Percentiles rank a stretch among this genome's conserved stretches.
Conservation (phyloP, 345 rosid genomes). For the Lepidium sativum region DNA sequence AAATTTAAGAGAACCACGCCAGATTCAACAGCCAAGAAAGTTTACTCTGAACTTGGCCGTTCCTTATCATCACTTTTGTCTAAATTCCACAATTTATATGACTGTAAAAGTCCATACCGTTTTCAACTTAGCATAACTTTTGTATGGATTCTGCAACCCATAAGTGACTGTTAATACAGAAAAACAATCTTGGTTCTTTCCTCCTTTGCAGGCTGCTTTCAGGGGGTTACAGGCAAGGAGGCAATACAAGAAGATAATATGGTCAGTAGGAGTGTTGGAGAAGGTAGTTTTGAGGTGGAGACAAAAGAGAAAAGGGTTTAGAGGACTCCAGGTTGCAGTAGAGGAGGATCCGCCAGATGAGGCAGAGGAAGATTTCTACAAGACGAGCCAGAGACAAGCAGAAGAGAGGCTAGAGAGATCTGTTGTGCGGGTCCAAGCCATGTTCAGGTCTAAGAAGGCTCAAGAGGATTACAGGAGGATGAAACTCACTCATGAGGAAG, state of each 20-base stretch:
- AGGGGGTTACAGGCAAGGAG: slow-evolving; percentile 76
- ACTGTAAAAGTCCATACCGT: neutral
- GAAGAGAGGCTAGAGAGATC: slow-evolving; percentile 87
- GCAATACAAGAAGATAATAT: slow-evolving; percentile 67
- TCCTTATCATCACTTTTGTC: neutral
- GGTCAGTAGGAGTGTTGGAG: slow-evolving; percentile 95
- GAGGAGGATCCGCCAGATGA: slow-evolving; percentile 48
- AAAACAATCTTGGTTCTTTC: neutral
- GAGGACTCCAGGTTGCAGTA: slow-evolving; percentile 57
- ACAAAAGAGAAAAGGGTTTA: slow-evolving; percentile 70
- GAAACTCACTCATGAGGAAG: slow-evolving; percentile 58
- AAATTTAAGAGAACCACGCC: neutral
- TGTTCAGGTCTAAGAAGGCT: slow-evolving; percentile 96
- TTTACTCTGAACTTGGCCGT: neutral
- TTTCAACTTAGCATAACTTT: neutral
- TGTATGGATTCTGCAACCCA: slow-evolving; percentile 2
- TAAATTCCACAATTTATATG: neutral
- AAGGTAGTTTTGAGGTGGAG: slow-evolving; percentile 91
- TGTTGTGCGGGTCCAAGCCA: slow-evolving; percentile 74
- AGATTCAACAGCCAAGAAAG: neutral
- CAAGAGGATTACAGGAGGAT: slow-evolving; percentile 81
- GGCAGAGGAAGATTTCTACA: slow-evolving; percentile 67
- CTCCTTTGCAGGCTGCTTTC: slow-evolving; percentile 62
- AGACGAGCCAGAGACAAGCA: slow-evolving; percentile 70
- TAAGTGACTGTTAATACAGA: neutral